Evolutionary conservation across 73 alveolate species (phyloP), one percentile per base, ranked within the genome.

Genomic region (Blepharisma japonicum): DNA sequence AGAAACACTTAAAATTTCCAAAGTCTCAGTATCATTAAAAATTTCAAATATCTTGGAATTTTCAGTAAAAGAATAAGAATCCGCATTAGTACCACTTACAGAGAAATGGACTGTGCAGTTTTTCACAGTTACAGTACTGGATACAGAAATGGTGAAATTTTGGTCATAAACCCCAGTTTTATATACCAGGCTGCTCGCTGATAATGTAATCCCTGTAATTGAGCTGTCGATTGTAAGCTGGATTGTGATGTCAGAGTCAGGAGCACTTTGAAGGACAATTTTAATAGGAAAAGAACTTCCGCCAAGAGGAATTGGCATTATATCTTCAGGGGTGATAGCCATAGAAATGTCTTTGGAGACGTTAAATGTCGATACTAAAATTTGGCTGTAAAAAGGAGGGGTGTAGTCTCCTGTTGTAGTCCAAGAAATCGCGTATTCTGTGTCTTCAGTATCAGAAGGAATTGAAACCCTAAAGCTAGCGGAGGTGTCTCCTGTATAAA

Each of bases 341-440:
- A 70, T 4, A 1, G 20, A 7, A 32, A 32, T 32, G 20, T 45
- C 46, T 18, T 14, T 39, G 11, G n/a, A 7, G 21, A 82, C 89
- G n/a, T 56, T 55, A 7, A 82, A 71, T 45, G 23, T 50, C 4
- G 89, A 54, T 11, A 55, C 56, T 38, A 56, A 49, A 4, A 82
- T 56, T 6, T 79, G 87, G 21, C 77, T 76, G 47, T 82, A 82
- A 27, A 54, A 27, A 14, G 86, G 86, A 0, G 82, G 81, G 20
- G 25, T 38, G 49, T 50, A 49, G 42, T 82, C 89, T 14, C 89
- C 89, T 20, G 21, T 20, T 7, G 81, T 78, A n/a, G 83, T 79
- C 86, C 89, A 82, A 66, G 54, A 77, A 6, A 82, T 82, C n/a
- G 51, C 77, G 14, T 77, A 82, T n/a, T 14, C 55, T n/a, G 80